phyloP scores from a whole-genome alignment of 2,329 filamentous ascomycete genomes.

The Zymoseptoria tritici region DNA sequence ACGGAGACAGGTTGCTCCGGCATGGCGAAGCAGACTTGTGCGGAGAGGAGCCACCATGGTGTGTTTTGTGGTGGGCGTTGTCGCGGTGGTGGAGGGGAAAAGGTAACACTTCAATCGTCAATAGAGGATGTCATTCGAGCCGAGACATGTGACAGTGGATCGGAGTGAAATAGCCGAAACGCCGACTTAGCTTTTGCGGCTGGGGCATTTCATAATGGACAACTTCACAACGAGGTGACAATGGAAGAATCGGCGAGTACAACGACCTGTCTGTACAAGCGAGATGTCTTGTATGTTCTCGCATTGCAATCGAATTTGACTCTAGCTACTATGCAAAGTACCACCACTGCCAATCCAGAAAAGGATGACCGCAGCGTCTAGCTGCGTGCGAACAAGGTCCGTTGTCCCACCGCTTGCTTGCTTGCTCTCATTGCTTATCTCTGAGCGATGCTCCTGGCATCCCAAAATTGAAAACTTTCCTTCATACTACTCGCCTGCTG shows the following conservation, averaged over 20 bases:
- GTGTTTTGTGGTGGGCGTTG: not conserved
- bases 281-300: not conserved
- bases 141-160: not conserved
- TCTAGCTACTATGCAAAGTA: constrained; percentile 4
- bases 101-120: not conserved
- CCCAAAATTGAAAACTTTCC: not conserved
- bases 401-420: not conserved
- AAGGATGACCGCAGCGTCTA: not conserved
- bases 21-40: constrained; percentile 22
- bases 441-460: not conserved
- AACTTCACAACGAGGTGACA: too few relatives aligned
- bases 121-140: not conserved
- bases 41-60: constrained; percentile 16
- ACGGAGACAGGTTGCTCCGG: constrained; percentile 25
- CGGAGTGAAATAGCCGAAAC: not conserved
- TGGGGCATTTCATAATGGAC: not conserved
- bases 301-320: not conserved
- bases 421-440: not conserved
- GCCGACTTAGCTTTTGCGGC: not conserved
- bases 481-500: not conserved
- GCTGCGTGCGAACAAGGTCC: not conserved
- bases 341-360: not conserved
- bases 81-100: not conserved
- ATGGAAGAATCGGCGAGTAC: not conserved
- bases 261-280: not conserved